These are phyloP conservation scores for Fusarium paranaense DNA, from an alignment of 2,329 filamentous ascomycete genomes.

Conservation along the genomic window DNA sequence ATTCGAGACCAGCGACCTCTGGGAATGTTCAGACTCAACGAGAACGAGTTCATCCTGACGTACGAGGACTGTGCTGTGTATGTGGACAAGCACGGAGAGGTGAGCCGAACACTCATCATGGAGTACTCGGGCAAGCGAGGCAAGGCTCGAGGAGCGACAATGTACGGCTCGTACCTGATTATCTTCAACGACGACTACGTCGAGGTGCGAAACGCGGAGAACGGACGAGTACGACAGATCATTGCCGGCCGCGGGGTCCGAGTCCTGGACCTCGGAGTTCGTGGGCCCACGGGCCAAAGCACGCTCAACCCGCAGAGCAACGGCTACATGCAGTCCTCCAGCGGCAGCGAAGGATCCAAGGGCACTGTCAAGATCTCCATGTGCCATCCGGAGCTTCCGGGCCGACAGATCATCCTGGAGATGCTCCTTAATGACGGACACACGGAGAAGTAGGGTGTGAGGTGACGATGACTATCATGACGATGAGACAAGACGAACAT, in stretches of 20 bases:
- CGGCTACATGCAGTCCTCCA: constrained; percentile 49
- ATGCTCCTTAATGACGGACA: constrained; percentile 92
- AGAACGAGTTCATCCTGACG: constrained; percentile 90
- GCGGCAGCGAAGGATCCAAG: constrained; percentile 62
- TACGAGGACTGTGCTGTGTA: constrained; percentile 98
- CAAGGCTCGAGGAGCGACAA: constrained; percentile 83
- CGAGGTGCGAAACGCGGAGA: constrained; percentile 96
- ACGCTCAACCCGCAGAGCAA: constrained; percentile 50
- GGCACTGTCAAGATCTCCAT: constrained; percentile 94
- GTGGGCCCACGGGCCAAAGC: constrained; percentile 67
- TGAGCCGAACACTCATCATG: constrained; percentile 94
- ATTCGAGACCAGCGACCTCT: constrained; percentile 87
- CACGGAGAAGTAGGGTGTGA: constrained; percentile 53
- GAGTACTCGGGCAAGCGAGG: constrained; percentile 93
- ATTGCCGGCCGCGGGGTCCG: constrained; percentile 92
- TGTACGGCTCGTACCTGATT: constrained; percentile 91
- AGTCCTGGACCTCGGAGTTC: constrained; percentile 86
- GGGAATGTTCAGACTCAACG: constrained; percentile 95
- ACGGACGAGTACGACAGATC: constrained; percentile 91
- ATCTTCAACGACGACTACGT: constrained; percentile 97
- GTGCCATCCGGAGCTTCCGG: constrained; percentile 89
- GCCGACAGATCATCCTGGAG: constrained; percentile 90
- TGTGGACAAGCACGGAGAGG: constrained; percentile 97
- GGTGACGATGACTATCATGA: constrained; percentile 19
- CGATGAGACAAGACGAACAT: constrained; percentile 6